phyloP scores from a whole-genome alignment of 805 yeast genomes.

The Lipomyces oligophaga region DNA sequence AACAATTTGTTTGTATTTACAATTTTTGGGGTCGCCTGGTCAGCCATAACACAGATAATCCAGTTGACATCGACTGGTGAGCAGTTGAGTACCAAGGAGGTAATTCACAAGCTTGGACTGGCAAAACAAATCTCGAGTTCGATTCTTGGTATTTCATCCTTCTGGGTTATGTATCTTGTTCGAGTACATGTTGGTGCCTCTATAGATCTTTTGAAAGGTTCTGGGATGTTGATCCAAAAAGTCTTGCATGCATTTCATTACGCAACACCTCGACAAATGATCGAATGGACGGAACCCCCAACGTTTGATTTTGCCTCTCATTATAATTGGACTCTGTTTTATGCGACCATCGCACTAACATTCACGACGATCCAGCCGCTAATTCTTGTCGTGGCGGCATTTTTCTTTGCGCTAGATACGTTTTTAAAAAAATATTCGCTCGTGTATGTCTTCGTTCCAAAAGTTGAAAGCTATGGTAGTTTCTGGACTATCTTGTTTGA shows the following conservation, averaged over 20 bases:
- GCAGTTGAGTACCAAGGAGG: slow-evolving; percentile 30
- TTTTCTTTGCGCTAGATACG: slow-evolving; percentile 35
- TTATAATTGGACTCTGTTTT: slow-evolving; percentile 37
- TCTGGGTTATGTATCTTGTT: slow-evolving; percentile 42
- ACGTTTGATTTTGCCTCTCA: slow-evolving; percentile 37
- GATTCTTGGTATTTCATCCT: slow-evolving; percentile 39
- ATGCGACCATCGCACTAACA: slow-evolving; percentile 38
- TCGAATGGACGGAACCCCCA: slow-evolving; percentile 37
- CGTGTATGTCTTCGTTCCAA: slow-evolving; percentile 38
- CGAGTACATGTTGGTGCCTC: slow-evolving; percentile 35
- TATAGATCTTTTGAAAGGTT: slow-evolving; percentile 36
- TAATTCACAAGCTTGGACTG: slow-evolving; percentile 33
- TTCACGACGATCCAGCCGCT: slow-evolving; percentile 42
- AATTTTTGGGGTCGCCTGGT: slow-evolving; percentile 41
- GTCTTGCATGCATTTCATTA: slow-evolving; percentile 31
- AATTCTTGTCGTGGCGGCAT: slow-evolving; percentile 35
- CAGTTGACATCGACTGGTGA: slow-evolving; percentile 19
- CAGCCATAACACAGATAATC: slow-evolving; percentile 36
- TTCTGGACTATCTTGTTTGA: slow-evolving; percentile 40
- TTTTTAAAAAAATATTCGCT: slow-evolving; percentile 39
- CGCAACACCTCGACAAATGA: slow-evolving; percentile 37
- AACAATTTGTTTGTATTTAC: slow-evolving; percentile 41
- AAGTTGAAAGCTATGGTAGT: slow-evolving; percentile 39
- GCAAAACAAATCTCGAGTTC: slow-evolving; percentile 38
- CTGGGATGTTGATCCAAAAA: slow-evolving; percentile 31